Evolutionary conservation across 2,329 filamentous ascomycete species (phyloP), one percentile per base, ranked within the genome.

Genomic region (Sporothrix pseudoabietina): DNA sequence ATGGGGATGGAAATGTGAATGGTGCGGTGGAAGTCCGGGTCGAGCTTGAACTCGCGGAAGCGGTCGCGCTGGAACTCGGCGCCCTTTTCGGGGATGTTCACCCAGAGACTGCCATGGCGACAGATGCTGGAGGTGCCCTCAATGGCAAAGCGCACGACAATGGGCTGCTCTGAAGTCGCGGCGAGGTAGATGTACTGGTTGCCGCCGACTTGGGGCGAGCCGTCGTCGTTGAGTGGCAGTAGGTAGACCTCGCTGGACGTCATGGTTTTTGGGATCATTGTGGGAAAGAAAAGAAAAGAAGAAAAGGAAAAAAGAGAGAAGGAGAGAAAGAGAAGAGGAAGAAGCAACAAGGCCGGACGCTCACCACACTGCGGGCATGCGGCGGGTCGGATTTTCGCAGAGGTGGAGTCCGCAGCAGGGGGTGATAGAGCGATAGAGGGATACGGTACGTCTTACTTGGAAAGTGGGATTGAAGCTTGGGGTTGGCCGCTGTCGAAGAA

Each of bases 111-210:
- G 74, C 97, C 96, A 83, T 97, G 87, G 77, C 94, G 90, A 82
- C 94, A 98, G 85, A 99, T 96, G 75, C 95, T 97, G 80, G 95
- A 97, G 73, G 94, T 95, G 75, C 96, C 94, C 82, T 98, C 92
- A 78, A 98, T 95, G 77, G 94, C 89, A 82, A 99, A 97, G 74
- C 95, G 91, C 73, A 98, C 85, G 71, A 88, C 88, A 79, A 98
- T 91, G 57, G 92, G 92, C n/a, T 91, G 87, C 55, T 87, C 88
- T 22, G 92, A 91, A 76, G 84, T 84, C 22, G 96, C 90, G 0
- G 94, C 92, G 59, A 99, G 86, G 82, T 97, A 97, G 79, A 98
- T 92, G 85, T 98, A 99, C 78, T 92, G 90, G 78, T 94, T 93
- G 35, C 92, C 87, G 68, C 72, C 75, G 57, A 99, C 90, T 81